phyloP scores from a whole-genome alignment of 345 rosid genomes.

The Populus ilicifolia region DNA sequence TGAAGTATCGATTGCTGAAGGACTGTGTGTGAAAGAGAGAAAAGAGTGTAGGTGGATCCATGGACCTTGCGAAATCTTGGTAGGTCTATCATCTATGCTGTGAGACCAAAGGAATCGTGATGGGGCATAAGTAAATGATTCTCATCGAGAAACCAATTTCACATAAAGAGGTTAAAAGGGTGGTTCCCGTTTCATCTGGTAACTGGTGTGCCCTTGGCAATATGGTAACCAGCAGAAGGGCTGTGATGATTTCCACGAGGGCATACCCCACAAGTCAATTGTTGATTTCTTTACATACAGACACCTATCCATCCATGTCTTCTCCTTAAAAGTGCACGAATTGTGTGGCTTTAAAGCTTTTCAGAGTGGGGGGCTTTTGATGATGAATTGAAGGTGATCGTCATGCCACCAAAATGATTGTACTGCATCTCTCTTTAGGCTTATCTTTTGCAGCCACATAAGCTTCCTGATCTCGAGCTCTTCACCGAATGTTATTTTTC shows the following conservation, averaged over 20 bases:
- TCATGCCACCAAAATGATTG: slow-evolving; percentile 15
- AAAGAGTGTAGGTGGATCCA: no score
- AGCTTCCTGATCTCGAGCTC: not conserved
- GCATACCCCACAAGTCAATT: slow-evolving; percentile 3
- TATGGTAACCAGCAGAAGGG: no score
- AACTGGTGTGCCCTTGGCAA: not conserved
- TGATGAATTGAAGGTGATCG: slow-evolving; percentile 12
- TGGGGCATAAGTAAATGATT: no score
- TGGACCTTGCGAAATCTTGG: no score
- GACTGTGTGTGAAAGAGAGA: no score
- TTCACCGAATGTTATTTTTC: not conserved
- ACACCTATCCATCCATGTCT: not conserved
- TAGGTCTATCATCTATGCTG: no score
- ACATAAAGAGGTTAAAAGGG: not conserved
- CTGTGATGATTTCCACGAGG: not conserved
- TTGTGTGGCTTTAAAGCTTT: not conserved
- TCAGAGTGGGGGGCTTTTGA: slow-evolving; percentile 6
- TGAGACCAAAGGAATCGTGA: no score
- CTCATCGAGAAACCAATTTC: not conserved
- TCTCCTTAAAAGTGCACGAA: not conserved
- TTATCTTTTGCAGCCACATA: not conserved
- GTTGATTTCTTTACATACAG: not conserved
- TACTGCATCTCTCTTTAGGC: slow-evolving; percentile 2
- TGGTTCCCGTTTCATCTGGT: not conserved
- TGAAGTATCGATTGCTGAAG: no score